Evolutionary conservation across 139 green algal genomes (phyloP).

Genomic region (Asterochloris sp.): DNA sequence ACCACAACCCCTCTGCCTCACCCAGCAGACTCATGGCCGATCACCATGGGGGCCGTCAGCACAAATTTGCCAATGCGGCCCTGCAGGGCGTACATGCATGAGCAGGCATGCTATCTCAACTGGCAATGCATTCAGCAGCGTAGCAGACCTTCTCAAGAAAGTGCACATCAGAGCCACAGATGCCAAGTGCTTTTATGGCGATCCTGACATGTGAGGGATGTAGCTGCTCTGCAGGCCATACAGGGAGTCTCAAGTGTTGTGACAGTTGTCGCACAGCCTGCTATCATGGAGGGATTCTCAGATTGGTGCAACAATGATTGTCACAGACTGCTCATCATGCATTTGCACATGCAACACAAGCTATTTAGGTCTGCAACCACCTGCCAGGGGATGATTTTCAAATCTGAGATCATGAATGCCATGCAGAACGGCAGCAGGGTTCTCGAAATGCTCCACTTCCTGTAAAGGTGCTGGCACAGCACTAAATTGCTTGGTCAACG

Average conservation of each 20-base stretch:
- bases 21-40: constrained; percentile 1
- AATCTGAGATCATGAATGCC: constrained; percentile 36
- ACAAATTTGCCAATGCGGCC: constrained; percentile 42
- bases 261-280: neutral
- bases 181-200: constrained; percentile 36
- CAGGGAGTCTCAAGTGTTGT: too few species aligned
- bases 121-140: too few species aligned
- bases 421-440: constrained; percentile 31
- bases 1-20: neutral
- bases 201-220: constrained; percentile 7
- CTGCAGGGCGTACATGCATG: too few species aligned
- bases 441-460: neutral
- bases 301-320: too few species aligned
- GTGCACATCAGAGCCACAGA: constrained; percentile 47
- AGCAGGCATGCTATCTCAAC: too few species aligned
- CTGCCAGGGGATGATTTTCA: constrained; percentile 27
- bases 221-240: too few species aligned
- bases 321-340: too few species aligned
- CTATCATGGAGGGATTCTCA: neutral
- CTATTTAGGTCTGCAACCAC: too few species aligned
- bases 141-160: constrained; percentile 15
- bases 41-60: constrained; percentile 36
- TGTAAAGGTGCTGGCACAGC: too few species aligned
- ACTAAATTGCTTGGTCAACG: too few species aligned
- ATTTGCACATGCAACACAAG: too few species aligned